Conservation (phyloP, 2,329 filamentous ascomycete genomes). For the Capronia americana region DNA sequence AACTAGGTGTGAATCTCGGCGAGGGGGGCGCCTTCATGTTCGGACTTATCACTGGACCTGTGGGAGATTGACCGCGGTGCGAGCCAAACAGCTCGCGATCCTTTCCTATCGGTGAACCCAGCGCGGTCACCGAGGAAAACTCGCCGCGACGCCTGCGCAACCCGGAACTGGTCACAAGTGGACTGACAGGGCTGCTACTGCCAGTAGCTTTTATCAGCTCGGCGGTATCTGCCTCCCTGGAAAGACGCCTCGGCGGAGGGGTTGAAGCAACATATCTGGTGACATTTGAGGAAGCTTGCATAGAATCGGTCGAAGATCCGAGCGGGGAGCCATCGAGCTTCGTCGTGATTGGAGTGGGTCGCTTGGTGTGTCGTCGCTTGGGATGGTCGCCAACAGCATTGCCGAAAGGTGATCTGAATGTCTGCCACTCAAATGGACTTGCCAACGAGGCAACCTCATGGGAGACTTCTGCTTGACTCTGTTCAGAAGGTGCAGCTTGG, state of each 20-base stretch:
- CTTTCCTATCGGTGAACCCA: background rate
- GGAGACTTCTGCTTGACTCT: background rate
- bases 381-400: background rate
- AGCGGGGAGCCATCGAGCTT: background rate
- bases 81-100: background rate
- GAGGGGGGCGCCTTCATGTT: background rate
- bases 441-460: background rate
- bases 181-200: background rate
- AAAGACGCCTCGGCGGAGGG: background rate
- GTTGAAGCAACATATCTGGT: background rate
- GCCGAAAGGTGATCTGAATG: background rate
- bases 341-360: background rate
- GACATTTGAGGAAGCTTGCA: background rate
- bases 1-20: background rate
- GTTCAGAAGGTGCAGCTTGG: background rate
- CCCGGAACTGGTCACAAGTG: background rate
- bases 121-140: background rate
- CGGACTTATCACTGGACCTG: background rate
- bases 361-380: background rate
- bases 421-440: background rate
- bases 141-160: background rate
- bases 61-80: background rate
- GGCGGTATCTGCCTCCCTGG: background rate
- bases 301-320: background rate
- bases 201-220: constrained; percentile 1